Evolutionary conservation across 1,284 basidiomycete genomes (phyloP).

Genomic region (Bjerkandera adusta): DNA sequence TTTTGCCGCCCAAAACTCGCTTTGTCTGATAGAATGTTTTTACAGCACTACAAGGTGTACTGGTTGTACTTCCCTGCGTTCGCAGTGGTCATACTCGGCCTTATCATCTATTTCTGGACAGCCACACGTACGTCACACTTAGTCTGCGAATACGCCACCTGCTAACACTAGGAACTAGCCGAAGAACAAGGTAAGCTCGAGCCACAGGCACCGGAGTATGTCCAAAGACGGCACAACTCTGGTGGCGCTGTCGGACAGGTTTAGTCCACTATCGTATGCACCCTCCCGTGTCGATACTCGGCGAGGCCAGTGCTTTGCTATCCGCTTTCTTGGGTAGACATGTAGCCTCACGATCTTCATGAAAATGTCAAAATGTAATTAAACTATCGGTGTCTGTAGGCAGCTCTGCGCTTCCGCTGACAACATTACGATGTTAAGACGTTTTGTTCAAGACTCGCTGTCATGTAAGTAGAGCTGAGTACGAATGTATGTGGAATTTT

Average conservation of each 20-base stretch:
- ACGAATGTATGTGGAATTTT: too few relatives aligned
- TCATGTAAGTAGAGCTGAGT: too few relatives aligned
- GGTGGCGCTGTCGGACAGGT: slow-evolving; percentile 25
- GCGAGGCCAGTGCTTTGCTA: too few relatives aligned
- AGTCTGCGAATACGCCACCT: background rate
- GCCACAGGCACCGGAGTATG: slow-evolving; percentile 61
- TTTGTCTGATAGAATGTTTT: slow-evolving; percentile 1
- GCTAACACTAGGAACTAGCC: slow-evolving; percentile 39
- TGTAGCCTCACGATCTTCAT: too few relatives aligned
- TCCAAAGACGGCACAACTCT: slow-evolving; percentile 34
- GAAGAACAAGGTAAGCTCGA: slow-evolving; percentile 73
- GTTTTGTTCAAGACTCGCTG: too few relatives aligned
- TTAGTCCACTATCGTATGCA: slow-evolving; percentile 10
- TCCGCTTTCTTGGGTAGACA: too few relatives aligned
- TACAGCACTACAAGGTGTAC: slow-evolving; percentile 74
- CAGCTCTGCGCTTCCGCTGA: too few relatives aligned
- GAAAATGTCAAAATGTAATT: too few relatives aligned
- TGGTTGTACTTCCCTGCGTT: slow-evolving; percentile 85
- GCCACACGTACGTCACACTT: slow-evolving; percentile 59
- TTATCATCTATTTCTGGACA: slow-evolving; percentile 82
- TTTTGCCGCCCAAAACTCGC: background rate
- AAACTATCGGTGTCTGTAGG: too few relatives aligned
- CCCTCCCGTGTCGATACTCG: too few relatives aligned
- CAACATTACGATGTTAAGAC: too few relatives aligned
- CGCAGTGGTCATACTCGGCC: slow-evolving; percentile 62